A percentile compares a stretch with the other conserved stretches of the same genome.
Conservation (phyloP, 495 filamentous ascomycete species). For the Lindgomyces ingoldianus region DNA sequence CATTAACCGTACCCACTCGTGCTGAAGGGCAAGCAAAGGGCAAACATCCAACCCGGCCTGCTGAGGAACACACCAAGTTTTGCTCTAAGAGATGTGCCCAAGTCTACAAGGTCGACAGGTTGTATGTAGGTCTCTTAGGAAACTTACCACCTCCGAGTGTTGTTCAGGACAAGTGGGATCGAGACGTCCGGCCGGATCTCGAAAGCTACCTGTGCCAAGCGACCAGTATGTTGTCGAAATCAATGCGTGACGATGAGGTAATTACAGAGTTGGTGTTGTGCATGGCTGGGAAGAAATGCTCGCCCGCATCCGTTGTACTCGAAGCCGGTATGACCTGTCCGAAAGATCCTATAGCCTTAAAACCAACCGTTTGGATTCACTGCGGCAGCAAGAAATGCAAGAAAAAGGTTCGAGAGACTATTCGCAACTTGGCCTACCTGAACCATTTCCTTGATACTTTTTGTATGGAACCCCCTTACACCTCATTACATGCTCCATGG, state of each 20-base stretch:
- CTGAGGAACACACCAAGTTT: no score
- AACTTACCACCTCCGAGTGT: neutral
- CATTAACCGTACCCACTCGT: no score
- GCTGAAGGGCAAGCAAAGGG: no score
- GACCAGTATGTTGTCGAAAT: neutral
- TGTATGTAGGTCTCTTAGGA: neutral
- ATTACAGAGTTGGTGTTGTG: neutral
- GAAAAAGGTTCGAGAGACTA: neutral
- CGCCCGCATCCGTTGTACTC: neutral
- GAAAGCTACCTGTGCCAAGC: neutral
- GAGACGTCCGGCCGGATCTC: neutral
- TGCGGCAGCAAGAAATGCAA: conserved; percentile 3
- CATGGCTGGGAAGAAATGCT: neutral
- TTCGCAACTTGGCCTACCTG: neutral
- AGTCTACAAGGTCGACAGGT: neutral
- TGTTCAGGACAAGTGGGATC: neutral
- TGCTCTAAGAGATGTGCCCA: no score
- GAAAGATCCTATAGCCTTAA: neutral
- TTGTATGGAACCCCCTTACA: neutral
- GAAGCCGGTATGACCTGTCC: neutral
- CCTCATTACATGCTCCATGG: neutral
- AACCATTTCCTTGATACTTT: neutral
- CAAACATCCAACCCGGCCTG: no score
- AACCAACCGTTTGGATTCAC: conserved; percentile 1
- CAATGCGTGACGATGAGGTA: neutral